Evolutionary conservation across 495 filamentous ascomycete species (phyloP), one percentile per base, ranked within the genome.

Genomic region (Parmelia sp.): DNA sequence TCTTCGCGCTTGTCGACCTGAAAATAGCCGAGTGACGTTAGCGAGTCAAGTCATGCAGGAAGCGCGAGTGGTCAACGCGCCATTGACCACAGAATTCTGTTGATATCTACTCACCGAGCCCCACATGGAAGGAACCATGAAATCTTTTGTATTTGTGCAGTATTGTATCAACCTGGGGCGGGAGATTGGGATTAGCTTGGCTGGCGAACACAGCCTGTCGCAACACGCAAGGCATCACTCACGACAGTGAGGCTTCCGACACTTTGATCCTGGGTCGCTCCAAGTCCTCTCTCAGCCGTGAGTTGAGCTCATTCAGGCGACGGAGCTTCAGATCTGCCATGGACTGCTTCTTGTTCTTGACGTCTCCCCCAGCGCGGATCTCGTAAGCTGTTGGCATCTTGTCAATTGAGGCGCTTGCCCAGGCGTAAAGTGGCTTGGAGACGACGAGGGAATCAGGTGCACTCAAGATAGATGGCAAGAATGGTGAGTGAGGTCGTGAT

Each of bases 121-220:
- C 94, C 95, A 97, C 74, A 95, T 87, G 58, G 89, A 92, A 60
- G 94, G 94, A 67, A 98, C 94, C 94, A 98, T 98, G 75, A 92
- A 97, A 74, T 98, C 94, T 77, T 91, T 90, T 68, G 94, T 97
- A 75, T 87, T 90, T 73, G 92, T 93, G 77, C 92, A 96, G 77
- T 97, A 97, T 66, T 88, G 87, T 73, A 98, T 97, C 73, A 97
- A 88, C 66, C 94, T 98, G 74, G 4, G 53, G 40, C 57, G 58
- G 64, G 40, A 51, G 55, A 61, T 62, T 27, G 60, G 12, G 33
- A 65, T 74, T 59, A 76, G 69, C 63, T 65, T 58, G 58, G 60
- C 62, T 61, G 25, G 21, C 44, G 39, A 42, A 29, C 3, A 42
- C 31, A 51, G 10, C 21, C 35, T 37, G 45, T 40, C 53, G 59